Conservation (phyloP, 202 grass and related monocot genomes). For the Miscanthus sacchariflorus region DNA sequence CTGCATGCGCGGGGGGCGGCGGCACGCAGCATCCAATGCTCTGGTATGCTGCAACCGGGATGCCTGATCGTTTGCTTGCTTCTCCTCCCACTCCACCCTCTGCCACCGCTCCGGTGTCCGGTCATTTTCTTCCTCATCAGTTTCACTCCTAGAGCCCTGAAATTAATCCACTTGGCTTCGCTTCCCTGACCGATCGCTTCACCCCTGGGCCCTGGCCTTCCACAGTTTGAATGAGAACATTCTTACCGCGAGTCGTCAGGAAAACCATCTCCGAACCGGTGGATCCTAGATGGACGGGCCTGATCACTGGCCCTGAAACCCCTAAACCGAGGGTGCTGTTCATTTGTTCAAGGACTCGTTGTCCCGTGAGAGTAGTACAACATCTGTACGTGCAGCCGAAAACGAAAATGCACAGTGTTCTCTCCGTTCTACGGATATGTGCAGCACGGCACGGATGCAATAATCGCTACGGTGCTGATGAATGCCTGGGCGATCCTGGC, state of each 20-base stretch:
- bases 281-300: neutral
- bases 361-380: neutral
- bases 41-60: conserved; percentile 2
- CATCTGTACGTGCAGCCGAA: neutral
- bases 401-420: neutral
- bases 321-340: conserved; percentile 16
- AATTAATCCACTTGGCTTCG: no score
- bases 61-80: conserved; percentile 39
- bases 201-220: neutral
- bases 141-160: no score
- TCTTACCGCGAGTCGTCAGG: neutral
- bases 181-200: conserved; percentile 25
- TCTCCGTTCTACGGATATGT: neutral
- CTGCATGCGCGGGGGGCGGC: neutral
- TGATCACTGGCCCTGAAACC: no score
- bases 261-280: neutral
- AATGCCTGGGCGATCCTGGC: conserved; percentile 2
- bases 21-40: conserved; percentile 48
- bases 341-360: neutral
- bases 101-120: conserved; percentile 3
- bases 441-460: neutral
- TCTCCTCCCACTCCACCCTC: conserved; percentile 21
- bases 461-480: neutral
- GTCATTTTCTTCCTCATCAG: neutral
- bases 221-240: neutral